Evolutionary conservation across 2,329 filamentous ascomycete species (phyloP).

Genomic region (Aspergillus unguis): DNA sequence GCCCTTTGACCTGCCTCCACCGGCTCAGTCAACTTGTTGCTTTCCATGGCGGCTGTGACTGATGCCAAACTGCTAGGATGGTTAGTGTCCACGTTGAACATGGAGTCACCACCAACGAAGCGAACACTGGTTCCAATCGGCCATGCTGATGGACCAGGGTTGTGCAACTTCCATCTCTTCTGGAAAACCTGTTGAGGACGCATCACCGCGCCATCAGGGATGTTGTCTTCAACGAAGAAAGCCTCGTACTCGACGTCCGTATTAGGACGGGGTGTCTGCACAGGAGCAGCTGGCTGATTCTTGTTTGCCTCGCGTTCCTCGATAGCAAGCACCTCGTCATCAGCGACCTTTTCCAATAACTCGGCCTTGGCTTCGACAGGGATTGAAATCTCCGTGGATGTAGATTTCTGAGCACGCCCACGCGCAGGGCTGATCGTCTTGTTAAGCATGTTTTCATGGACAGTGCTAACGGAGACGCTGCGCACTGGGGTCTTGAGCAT

Average conservation of each 20-base stretch:
- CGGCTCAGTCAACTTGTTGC: conserved; percentile 67
- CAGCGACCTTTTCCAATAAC: conserved; percentile 4
- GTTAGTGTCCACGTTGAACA: conserved; percentile 82
- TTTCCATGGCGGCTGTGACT: conserved; percentile 75
- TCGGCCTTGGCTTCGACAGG: conserved; percentile 37
- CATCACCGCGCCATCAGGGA: conserved; percentile 73
- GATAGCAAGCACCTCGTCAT: background rate
- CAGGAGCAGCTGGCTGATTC: conserved; percentile 22
- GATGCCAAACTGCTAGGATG: conserved; percentile 75
- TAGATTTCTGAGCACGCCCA: conserved; percentile 51
- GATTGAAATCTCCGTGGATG: conserved; percentile 49
- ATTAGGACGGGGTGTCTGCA: conserved; percentile 34
- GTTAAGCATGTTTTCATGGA: conserved; percentile 70
- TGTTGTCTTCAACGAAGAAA: conserved; percentile 71
- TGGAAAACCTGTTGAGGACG: conserved; percentile 70
- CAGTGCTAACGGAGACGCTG: conserved; percentile 80
- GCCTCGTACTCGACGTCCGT: conserved; percentile 47
- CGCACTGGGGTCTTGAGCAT: conserved; percentile 94
- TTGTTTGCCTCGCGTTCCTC: conserved; percentile 35
- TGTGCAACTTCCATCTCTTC: conserved; percentile 88
- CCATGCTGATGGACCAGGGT: conserved; percentile 76
- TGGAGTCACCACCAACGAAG: conserved; percentile 91
- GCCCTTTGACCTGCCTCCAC: conserved; percentile 72
- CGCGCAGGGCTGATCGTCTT: conserved; percentile 64
- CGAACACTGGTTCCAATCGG: conserved; percentile 85